Evolutionary conservation across 306 rosid genomes (phyloP).

Genomic region (Sesbania bispinosa): DNA sequence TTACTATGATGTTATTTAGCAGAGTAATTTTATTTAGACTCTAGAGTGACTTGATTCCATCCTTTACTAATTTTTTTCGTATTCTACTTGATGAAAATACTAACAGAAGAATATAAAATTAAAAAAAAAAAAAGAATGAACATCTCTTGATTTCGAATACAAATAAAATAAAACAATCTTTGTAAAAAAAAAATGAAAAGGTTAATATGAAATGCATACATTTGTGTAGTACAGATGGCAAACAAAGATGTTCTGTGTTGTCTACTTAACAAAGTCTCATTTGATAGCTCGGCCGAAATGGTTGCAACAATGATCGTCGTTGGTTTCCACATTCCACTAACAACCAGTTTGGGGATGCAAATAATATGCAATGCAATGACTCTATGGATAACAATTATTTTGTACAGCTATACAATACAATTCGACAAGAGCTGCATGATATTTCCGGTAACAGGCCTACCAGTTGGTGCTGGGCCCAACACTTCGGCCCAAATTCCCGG

Average conservation of each 20-base stretch:
- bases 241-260: background rate
- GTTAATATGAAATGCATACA: too few relatives aligned
- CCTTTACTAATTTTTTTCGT: too few relatives aligned
- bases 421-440: background rate
- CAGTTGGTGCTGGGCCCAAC: conserved; percentile 27
- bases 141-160: too few relatives aligned
- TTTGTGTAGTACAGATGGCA: background rate
- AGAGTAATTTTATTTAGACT: too few relatives aligned
- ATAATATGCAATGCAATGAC: too few relatives aligned
- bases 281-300: conserved; percentile 19
- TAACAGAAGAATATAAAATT: too few relatives aligned
- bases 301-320: background rate
- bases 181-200: too few relatives aligned
- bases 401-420: background rate
- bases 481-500: conserved; percentile 24
- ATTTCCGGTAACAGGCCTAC: background rate
- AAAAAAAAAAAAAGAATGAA: too few relatives aligned
- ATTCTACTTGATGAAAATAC: too few relatives aligned
- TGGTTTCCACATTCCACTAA: conserved; percentile 13
- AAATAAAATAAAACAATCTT: too few relatives aligned
- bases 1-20: too few relatives aligned
- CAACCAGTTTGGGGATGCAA: background rate
- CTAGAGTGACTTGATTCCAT: too few relatives aligned
- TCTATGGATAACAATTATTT: background rate
- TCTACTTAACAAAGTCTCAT: background rate